Evolutionary conservation across 2,329 filamentous ascomycete species (phyloP).

Genomic region (Stemphylium lycopersici): DNA sequence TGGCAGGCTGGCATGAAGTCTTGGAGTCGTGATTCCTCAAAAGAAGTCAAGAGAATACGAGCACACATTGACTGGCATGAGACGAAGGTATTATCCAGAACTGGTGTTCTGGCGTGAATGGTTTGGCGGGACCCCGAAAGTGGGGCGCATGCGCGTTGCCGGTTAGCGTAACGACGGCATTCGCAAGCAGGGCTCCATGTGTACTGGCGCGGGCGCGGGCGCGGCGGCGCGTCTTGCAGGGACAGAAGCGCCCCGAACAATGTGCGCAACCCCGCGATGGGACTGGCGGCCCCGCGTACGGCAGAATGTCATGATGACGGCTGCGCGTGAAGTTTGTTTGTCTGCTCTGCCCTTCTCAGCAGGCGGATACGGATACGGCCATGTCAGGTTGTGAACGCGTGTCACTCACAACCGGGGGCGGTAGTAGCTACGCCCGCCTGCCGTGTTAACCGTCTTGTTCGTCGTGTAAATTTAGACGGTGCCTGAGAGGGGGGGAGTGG

Average conservation of each 20-base stretch:
- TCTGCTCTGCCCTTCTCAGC: neutral
- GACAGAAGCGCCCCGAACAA: neutral
- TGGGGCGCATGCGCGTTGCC: too few species aligned
- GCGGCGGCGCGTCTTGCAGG: neutral
- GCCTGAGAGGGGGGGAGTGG: too few species aligned
- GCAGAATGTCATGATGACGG: neutral
- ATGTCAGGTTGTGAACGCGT: conserved; percentile 8
- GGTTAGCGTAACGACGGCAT: neutral
- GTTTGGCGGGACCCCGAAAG: neutral
- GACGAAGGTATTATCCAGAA: neutral
- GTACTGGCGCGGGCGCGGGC: neutral
- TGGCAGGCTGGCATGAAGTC: neutral
- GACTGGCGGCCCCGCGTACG: neutral
- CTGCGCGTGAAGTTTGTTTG: neutral
- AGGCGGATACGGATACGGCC: neutral
- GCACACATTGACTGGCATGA: neutral
- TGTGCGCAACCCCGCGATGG: neutral
- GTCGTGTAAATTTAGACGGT: neutral
- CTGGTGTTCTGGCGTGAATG: neutral
- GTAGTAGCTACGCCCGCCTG: neutral
- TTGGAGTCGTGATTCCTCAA: neutral
- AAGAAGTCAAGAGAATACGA: neutral
- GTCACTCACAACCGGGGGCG: conserved; percentile 7
- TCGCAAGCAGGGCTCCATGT: conserved; percentile 1
- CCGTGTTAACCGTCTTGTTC: conserved; percentile 11